Conservation (phyloP, 495 filamentous ascomycete genomes). For the Lentithecium fluviatile region DNA sequence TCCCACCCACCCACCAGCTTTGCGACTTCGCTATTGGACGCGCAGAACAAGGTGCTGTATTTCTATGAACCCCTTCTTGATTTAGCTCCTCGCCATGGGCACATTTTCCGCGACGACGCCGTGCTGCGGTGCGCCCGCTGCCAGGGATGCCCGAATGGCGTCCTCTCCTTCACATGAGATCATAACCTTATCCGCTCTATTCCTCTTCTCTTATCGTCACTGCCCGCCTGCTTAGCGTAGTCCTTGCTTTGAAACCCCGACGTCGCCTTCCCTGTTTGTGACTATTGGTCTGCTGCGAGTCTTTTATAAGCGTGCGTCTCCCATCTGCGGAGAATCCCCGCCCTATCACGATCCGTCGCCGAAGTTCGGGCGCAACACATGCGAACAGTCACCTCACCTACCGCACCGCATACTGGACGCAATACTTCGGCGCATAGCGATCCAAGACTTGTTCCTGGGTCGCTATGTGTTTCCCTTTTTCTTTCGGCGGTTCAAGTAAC, state of each 20-base stretch:
- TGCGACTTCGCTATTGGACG: conserved; percentile 20
- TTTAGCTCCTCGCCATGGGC: conserved; percentile 34
- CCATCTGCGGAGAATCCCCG: conserved; percentile 21
- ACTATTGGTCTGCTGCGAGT: conserved; percentile 20
- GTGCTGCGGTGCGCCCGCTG: conserved; percentile 14
- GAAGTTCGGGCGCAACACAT: conserved; percentile 26
- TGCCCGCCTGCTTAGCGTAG: conserved; percentile 10
- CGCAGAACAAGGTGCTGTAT: conserved; percentile 28
- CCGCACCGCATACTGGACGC: conserved; percentile 7
- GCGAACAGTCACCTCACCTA: conserved; percentile 23
- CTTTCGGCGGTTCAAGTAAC: conserved; percentile 23
- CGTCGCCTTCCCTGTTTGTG: too few relatives aligned
- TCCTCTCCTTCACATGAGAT: conserved; percentile 20
- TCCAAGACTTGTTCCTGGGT: conserved; percentile 22
- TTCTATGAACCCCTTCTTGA: conserved; percentile 35
- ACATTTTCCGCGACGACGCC: conserved; percentile 21
- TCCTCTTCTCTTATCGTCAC: conserved; percentile 27
- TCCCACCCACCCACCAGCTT: conserved; percentile 30
- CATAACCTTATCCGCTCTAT: conserved; percentile 20
- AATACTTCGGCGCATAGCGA: conserved; percentile 18
- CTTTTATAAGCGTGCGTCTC: conserved; percentile 25
- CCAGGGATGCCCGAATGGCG: conserved; percentile 13
- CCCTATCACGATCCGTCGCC: conserved; percentile 13
- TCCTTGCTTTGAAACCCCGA: not conserved
- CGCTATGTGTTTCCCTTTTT: conserved; percentile 37